Evolutionary conservation across 495 filamentous ascomycete genomes (phyloP), one percentile per base, ranked within the genome.

Genomic region (Tuber calosporum): DNA sequence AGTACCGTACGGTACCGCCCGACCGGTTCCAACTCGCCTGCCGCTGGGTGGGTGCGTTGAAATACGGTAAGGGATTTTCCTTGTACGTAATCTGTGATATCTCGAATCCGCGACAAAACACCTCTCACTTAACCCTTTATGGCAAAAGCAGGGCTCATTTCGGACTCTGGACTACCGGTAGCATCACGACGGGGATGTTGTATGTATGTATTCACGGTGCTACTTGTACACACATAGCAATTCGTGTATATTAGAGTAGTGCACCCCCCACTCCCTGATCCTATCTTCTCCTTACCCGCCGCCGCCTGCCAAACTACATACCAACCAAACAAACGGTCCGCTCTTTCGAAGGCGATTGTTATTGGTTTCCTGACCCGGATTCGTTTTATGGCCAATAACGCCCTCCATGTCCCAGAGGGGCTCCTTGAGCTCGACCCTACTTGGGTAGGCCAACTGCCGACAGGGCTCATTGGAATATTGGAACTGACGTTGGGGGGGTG

Each of bases 391-490:
- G n/a, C 53, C 53, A 58, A 15, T 58, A 4, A n/a, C 3, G 0
- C n/a, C 53, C 53, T 17, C n/a, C 26, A 13, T 5, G 53, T 62
- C 13, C 26, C 53, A 58, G 48, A 22, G 11, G n/a, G 2, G 5
- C 20, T 62, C 3, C 70, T 76, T 68, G 30, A 17, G 30, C 11
- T 77, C 53, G 75, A 77, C 48, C 75, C 73, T 1, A 30, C 66
- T 13, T 69, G 71, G 38, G 75, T 76, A 38, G 75, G 75, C 66
- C 15, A 17, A 39, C 58, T 66, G 15, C 20, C 42, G n/a, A 34
- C n/a, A 17, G 17, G 17, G 34, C 26, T 0, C 53, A 58, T 58
- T 62, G 13, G 17, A 3, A 1, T 15, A 62, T 62, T 30, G n/a
- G 26, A 15, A 3, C 53, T 62, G 26, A 62, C 22, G 26, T 62